Evolutionary conservation across 106 monocot species (phyloP).

Genomic region (Cymbidium sinense): DNA sequence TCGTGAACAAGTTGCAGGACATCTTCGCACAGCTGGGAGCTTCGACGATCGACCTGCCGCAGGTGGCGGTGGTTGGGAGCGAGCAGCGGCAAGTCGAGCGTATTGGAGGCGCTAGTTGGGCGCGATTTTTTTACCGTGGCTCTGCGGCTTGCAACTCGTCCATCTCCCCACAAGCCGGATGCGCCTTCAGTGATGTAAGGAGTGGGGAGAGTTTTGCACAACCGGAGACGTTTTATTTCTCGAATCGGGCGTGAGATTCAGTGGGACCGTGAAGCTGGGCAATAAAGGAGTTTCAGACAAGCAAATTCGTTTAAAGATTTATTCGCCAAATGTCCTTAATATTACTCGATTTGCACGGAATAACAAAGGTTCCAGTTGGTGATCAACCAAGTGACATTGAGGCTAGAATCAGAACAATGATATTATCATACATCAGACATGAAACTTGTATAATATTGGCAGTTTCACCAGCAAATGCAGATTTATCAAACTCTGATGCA

Average conservation of each 20-base stretch:
- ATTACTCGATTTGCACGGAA: constrained; percentile 94
- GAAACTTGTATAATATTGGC: constrained; percentile 94
- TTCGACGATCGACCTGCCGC: constrained; percentile 73
- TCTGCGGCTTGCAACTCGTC: constrained; percentile 66
- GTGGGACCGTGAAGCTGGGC: constrained; percentile 84
- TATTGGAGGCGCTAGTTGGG: constrained; percentile 91
- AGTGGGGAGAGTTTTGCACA: constrained; percentile 86
- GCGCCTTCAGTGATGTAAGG: constrained; percentile 3
- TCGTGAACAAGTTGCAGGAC: constrained; percentile 81
- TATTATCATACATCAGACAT: constrained; percentile 81
- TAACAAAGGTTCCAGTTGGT: constrained; percentile 92
- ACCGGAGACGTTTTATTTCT: constrained; percentile 66
- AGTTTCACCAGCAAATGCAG: constrained; percentile 93
- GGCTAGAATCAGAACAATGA: constrained; percentile 87
- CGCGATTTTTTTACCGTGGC: constrained; percentile 90
- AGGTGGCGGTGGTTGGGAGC: constrained; percentile 91
- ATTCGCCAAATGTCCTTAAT: constrained; percentile 90
- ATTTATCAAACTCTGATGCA: constrained; percentile 94
- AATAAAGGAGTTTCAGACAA: constrained; percentile 94
- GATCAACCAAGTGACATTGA: constrained; percentile 94
- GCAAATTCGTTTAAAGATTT: constrained; percentile 85
- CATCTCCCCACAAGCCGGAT: constrained; percentile 22
- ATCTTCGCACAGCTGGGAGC: constrained; percentile 74
- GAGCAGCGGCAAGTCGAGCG: constrained; percentile 98
- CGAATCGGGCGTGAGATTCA: constrained; percentile 66